Evolutionary conservation across 2,329 filamentous ascomycete species (phyloP).

Genomic region (Madurella fahalii): DNA sequence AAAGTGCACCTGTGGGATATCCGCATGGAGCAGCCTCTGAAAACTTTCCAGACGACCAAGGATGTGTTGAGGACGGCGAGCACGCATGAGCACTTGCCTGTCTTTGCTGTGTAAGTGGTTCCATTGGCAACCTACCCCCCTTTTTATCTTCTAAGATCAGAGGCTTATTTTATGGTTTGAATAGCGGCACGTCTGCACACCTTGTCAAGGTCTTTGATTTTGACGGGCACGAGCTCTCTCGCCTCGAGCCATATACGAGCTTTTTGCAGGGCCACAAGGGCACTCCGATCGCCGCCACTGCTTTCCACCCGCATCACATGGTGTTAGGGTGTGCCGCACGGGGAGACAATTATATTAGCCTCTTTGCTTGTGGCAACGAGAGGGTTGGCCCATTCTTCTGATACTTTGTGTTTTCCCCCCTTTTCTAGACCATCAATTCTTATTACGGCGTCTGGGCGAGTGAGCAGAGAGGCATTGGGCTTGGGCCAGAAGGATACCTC

Average conservation of each 20-base stretch:
- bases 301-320: constrained; percentile 93
- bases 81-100: constrained; percentile 92
- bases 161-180: constrained; percentile 27
- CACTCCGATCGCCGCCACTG: constrained; percentile 79
- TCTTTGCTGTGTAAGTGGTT: constrained; percentile 82
- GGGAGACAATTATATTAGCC: constrained; percentile 85
- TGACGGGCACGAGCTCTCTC: constrained; percentile 72
- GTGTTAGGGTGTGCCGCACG: constrained; percentile 83
- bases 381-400: constrained; percentile 13
- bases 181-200: constrained; percentile 81
- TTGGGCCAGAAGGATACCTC: constrained; percentile 1
- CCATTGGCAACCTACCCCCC: background rate
- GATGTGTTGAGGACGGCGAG: constrained; percentile 80
- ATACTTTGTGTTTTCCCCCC: background rate
- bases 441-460: background rate
- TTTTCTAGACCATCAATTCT: background rate
- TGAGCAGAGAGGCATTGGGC: background rate
- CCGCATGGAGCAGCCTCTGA: constrained; percentile 73
- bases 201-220: constrained; percentile 91
- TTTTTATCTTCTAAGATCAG: background rate
- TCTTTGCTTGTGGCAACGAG: constrained; percentile 67
- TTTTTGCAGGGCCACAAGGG: constrained; percentile 79
- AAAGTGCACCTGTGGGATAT: constrained; percentile 97
- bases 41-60: constrained; percentile 68
- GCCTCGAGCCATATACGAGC: constrained; percentile 83